These are phyloP conservation scores for Aquilaria yunnanensis DNA, from an alignment of 345 rosid genomes.

Conservation along the genomic window DNA sequence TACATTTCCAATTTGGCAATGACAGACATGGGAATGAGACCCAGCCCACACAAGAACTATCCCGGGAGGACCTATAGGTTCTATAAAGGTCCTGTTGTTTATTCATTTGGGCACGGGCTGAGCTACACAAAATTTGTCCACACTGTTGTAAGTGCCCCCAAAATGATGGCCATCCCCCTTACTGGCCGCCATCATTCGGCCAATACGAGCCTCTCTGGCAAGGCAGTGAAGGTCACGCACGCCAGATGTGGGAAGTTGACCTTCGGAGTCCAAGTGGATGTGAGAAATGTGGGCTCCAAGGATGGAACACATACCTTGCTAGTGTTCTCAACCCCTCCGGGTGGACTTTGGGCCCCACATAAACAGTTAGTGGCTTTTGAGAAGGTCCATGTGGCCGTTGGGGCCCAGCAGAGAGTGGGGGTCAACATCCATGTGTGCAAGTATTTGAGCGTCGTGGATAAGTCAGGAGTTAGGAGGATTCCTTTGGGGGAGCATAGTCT, in stretches of 20 bases:
- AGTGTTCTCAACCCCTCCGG: constrained; percentile 64
- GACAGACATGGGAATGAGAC: constrained; percentile 87
- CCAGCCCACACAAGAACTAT: constrained; percentile 38
- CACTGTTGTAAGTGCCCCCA: constrained; percentile 50
- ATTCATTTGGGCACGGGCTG: constrained; percentile 82
- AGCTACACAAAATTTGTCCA: constrained; percentile 70
- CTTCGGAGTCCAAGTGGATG: constrained; percentile 55
- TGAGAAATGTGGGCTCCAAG: constrained; percentile 52
- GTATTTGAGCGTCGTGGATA: constrained; percentile 74
- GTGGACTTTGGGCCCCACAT: constrained; percentile 58
- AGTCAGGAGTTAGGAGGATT: constrained; percentile 70
- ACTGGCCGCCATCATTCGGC: constrained; percentile 33
- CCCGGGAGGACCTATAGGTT: constrained; percentile 92
- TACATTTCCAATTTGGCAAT: constrained; percentile 60
- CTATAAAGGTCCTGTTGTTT: constrained; percentile 72
- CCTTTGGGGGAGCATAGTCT: constrained; percentile 73
- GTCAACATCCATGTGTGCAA: constrained; percentile 81
- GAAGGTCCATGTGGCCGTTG: constrained; percentile 53
- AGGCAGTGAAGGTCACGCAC: constrained; percentile 67
- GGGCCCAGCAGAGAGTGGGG: constrained; percentile 37
- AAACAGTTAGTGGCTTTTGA: constrained; percentile 73
- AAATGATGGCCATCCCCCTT: constrained; percentile 35
- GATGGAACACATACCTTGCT: constrained; percentile 67
- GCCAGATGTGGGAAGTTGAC: constrained; percentile 50
- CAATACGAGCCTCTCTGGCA: constrained; percentile 38